Evolutionary conservation across 129 eudicot species (phyloP).

Genomic region (Cynara cardunculus): DNA sequence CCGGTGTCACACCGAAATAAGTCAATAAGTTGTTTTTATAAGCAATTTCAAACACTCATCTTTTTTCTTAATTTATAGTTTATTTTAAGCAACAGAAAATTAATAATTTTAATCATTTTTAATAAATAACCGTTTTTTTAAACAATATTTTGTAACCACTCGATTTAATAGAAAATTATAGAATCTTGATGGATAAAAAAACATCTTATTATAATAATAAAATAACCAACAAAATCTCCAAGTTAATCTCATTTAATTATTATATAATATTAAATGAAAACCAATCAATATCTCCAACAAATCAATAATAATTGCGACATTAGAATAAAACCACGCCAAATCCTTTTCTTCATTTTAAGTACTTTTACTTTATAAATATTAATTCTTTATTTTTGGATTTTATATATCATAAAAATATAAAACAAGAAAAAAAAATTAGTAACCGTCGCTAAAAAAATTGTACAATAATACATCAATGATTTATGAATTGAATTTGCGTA

Average conservation of each 20-base stretch:
- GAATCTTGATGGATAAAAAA: slow-evolving; percentile 30
- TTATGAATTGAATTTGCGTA: too few relatives aligned
- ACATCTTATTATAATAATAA: not conserved
- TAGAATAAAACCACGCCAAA: slow-evolving; percentile 33
- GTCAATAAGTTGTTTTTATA: too few relatives aligned
- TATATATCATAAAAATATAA: not conserved
- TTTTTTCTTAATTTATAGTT: too few relatives aligned
- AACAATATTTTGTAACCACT: slow-evolving; percentile 18
- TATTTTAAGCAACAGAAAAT: too few relatives aligned
- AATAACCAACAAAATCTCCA: slow-evolving; percentile 22
- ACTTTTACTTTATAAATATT: not conserved
- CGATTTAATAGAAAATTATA: not conserved
- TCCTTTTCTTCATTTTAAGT: not conserved
- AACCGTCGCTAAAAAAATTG: too few relatives aligned
- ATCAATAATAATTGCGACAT: slow-evolving; percentile 26
- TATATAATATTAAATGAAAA: slow-evolving; percentile 20
- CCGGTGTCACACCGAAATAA: too few relatives aligned
- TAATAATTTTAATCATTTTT: too few relatives aligned
- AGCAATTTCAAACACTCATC: too few relatives aligned
- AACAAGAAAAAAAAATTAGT: not conserved
- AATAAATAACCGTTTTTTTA: too few relatives aligned
- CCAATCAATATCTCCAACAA: slow-evolving; percentile 34
- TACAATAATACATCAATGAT: too few relatives aligned
- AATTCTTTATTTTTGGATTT: not conserved
- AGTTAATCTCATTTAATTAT: slow-evolving; percentile 18